Evolutionary conservation across 2,329 filamentous ascomycete species (phyloP).

Genomic region (Venturia oleaginea): DNA sequence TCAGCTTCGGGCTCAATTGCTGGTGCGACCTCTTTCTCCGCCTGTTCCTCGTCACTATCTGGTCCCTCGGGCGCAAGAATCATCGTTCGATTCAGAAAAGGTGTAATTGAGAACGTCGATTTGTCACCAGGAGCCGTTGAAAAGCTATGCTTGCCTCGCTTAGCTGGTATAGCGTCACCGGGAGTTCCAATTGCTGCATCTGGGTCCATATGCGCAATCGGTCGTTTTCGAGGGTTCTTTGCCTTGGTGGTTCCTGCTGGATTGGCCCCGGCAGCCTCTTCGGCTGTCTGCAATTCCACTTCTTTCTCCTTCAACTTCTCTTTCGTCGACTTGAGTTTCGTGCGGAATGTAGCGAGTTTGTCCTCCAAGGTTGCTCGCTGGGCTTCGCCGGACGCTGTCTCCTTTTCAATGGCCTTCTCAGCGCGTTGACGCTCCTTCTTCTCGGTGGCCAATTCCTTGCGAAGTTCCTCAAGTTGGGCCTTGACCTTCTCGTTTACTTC

Average conservation of each 20-base stretch:
- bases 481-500: constrained; percentile 3
- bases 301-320: constrained; percentile 62
- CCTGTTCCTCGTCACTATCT: constrained; percentile 18
- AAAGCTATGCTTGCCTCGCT: constrained; percentile 36
- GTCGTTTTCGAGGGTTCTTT: constrained; percentile 34
- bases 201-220: constrained; percentile 35
- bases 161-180: constrained; percentile 30
- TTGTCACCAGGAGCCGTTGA: constrained; percentile 64
- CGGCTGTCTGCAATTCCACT: constrained; percentile 36
- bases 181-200: constrained; percentile 42
- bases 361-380: constrained; percentile 59
- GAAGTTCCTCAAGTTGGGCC: constrained; percentile 36
- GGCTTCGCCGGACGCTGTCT: constrained; percentile 50
- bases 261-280: constrained; percentile 27
- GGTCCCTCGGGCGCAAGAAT: constrained; percentile 43
- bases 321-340: constrained; percentile 60
- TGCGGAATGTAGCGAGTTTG: constrained; percentile 59
- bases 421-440: constrained; percentile 42
- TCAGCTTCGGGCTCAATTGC: constrained; percentile 18
- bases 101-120: constrained; percentile 87
- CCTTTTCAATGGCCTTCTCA: constrained; percentile 46
- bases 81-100: constrained; percentile 72
- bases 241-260: constrained; percentile 23
- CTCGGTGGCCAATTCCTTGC: constrained; percentile 42
- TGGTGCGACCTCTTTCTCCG: constrained; percentile 10